These are phyloP conservation scores for Malassezia dermatis DNA, from an alignment of 1,284 basidiomycete species.

Conservation along the genomic window DNA sequence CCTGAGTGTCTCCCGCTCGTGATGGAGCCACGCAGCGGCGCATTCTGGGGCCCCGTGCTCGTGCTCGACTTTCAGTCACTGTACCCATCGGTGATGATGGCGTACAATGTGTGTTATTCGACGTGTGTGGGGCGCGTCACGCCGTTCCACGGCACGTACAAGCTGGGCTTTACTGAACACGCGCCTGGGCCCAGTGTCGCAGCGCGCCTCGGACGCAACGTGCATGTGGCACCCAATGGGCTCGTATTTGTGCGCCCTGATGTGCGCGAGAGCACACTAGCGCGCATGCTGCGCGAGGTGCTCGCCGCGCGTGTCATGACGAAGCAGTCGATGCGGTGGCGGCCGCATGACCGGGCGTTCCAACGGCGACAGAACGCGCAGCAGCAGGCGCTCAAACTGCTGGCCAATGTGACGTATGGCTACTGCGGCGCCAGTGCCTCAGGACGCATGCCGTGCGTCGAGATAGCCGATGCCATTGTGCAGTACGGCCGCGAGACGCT, in stretches of 20 bases:
- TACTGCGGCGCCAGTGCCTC: conserved; percentile 89
- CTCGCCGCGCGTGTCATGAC: conserved; percentile 96
- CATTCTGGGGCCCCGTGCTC: conserved; percentile 80
- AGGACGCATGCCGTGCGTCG: conserved; percentile 93
- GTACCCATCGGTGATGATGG: conserved; percentile 96
- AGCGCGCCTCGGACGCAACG: conserved; percentile 60
- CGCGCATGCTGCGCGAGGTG: conserved; percentile 83
- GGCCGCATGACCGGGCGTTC: conserved; percentile 58
- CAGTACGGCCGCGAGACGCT: conserved; percentile 89
- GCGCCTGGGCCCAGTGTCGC: conserved; percentile 62
- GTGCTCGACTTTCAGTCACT: conserved; percentile 92
- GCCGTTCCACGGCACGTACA: conserved; percentile 73
- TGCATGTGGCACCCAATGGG: conserved; percentile 67
- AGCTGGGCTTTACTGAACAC: conserved; percentile 70
- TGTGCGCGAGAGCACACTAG: conserved; percentile 72
- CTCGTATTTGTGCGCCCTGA: conserved; percentile 80
- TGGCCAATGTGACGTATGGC: conserved; percentile 58
- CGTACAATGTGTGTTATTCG: conserved; percentile 63
- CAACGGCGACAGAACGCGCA: conserved; percentile 39
- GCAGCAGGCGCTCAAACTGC: conserved; percentile 36
- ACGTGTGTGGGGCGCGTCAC: conserved; percentile 83
- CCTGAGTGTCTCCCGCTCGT: conserved; percentile 88
- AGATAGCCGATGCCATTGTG: conserved; percentile 94
- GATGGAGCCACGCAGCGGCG: conserved; percentile 84
- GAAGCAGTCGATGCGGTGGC: conserved; percentile 81